A percentile compares a stretch with the other conserved stretches of the same genome.
Conservation (phyloP, 306 rosid species). For the Leucaena leucocephala region DNA sequence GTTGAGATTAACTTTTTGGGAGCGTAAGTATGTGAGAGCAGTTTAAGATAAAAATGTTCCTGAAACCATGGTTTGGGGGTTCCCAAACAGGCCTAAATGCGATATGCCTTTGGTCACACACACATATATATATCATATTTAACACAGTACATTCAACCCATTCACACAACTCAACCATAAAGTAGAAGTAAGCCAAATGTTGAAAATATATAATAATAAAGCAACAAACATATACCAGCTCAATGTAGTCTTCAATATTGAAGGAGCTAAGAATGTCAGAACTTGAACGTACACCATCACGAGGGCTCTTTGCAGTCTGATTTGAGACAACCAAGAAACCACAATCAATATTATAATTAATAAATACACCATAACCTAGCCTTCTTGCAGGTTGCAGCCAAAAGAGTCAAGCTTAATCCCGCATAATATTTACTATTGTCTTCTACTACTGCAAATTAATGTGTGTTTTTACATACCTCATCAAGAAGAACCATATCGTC, state of each 20-base stretch:
- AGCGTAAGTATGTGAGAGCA: too few relatives aligned
- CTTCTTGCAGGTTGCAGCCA: neutral
- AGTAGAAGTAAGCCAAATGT: neutral
- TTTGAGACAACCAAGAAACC: neutral
- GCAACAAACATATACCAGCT: conserved; percentile 38
- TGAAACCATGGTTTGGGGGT: too few relatives aligned
- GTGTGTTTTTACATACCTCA: conserved; percentile 28
- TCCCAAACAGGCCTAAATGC: neutral
- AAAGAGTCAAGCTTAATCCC: neutral
- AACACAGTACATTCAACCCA: neutral
- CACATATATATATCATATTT: neutral
- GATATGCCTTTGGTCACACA: neutral
- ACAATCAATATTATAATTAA: neutral
- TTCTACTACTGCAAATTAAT: neutral
- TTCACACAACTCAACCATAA: neutral
- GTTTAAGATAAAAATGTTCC: too few relatives aligned
- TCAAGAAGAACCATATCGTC: neutral
- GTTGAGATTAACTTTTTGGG: too few relatives aligned
- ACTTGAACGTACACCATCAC: neutral
- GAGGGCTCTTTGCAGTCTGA: neutral
- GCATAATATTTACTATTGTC: neutral
- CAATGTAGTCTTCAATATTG: conserved; percentile 16
- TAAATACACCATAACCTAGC: neutral
- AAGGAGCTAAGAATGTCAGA: neutral
- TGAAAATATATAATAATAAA: neutral